A percentile compares a stretch with the other conserved stretches of the same genome.
These are phyloP conservation scores for Protostelium mycophagum DNA, from an alignment of 78 protist species.

Conservation along the genomic window DNA sequence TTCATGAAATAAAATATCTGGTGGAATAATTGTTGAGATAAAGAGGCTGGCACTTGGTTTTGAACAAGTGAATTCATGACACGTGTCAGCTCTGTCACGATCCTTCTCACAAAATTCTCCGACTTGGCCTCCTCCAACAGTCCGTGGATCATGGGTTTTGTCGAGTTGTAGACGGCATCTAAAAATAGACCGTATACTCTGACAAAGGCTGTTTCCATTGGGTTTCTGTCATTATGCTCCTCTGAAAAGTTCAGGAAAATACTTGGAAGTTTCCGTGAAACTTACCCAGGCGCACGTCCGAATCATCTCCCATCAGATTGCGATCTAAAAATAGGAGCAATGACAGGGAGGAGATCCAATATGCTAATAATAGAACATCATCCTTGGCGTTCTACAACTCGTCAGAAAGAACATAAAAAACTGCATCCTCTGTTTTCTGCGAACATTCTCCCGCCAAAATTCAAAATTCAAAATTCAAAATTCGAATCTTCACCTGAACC, in stretches of 20 bases:
- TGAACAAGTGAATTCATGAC: not conserved
- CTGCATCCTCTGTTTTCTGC: not conserved
- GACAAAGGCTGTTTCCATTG: not conserved
- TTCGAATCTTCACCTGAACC: not conserved
- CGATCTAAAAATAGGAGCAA: not conserved
- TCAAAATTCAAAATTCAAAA: too few relatives aligned
- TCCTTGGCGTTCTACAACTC: not conserved
- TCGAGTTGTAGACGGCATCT: not conserved
- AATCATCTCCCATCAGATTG: not conserved
- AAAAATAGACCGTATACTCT: not conserved
- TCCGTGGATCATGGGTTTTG: not conserved
- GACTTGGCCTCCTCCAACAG: not conserved
- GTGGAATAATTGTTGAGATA: conserved; percentile 43
- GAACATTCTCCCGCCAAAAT: too few relatives aligned
- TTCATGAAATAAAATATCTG: conserved; percentile 45
- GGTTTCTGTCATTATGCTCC: not conserved
- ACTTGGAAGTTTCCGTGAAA: too few relatives aligned
- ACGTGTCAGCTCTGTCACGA: not conserved
- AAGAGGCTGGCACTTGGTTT: not conserved
- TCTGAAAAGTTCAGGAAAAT: not conserved
- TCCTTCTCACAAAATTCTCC: not conserved
- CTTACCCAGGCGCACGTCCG: not conserved
- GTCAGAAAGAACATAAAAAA: not conserved
- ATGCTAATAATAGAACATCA: not conserved
- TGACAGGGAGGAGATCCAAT: not conserved